phyloP scores from a whole-genome alignment of 352 stramenopile genomes.

The Globisporangium nodosum region DNA sequence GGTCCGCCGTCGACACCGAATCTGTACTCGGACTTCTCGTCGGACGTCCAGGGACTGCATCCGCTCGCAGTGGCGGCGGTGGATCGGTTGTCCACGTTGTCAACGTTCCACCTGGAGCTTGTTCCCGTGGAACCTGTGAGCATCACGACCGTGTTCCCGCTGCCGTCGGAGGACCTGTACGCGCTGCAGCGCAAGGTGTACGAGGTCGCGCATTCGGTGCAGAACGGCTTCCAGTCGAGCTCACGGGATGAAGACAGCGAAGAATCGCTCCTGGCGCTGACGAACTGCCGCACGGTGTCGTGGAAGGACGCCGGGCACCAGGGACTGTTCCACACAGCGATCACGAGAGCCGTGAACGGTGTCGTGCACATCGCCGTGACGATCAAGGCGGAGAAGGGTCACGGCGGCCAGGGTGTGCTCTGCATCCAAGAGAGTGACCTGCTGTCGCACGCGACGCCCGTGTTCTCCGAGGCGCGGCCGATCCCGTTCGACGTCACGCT shows the following conservation, averaged over 20 bases:
- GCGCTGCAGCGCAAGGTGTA: constrained; percentile 45
- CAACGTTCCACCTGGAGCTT: constrained; percentile 21
- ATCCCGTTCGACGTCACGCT: constrained; percentile 47
- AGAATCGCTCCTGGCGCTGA: constrained; percentile 39
- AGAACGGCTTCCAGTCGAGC: constrained; percentile 39
- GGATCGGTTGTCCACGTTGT: constrained; percentile 11
- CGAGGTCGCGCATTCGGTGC: constrained; percentile 42
- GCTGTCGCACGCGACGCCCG: constrained; percentile 17
- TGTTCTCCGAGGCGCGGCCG: constrained; percentile 22
- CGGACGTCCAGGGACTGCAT: constrained; percentile 9
- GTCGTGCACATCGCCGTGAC: constrained; percentile 43
- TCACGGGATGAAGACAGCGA: constrained; percentile 26
- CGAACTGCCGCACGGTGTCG: constrained; percentile 33
- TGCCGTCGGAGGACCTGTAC: constrained; percentile 45
- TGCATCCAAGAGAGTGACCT: constrained; percentile 41
- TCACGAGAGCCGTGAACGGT: constrained; percentile 41
- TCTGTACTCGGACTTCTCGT: constrained; percentile 16
- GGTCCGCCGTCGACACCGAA: constrained; percentile 9
- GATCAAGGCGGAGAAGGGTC: constrained; percentile 31
- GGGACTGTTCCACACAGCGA: constrained; percentile 34
- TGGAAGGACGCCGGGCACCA: constrained; percentile 34
- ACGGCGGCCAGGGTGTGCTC: constrained; percentile 36
- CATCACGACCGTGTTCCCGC: constrained; percentile 48
- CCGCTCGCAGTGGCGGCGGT: constrained; percentile 5
- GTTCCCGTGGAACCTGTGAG: constrained; percentile 34